Evolutionary conservation across 176 grass and related monocot species (phyloP), one percentile per base, ranked within the genome.

Genomic region (Alloteropsis semialata): DNA sequence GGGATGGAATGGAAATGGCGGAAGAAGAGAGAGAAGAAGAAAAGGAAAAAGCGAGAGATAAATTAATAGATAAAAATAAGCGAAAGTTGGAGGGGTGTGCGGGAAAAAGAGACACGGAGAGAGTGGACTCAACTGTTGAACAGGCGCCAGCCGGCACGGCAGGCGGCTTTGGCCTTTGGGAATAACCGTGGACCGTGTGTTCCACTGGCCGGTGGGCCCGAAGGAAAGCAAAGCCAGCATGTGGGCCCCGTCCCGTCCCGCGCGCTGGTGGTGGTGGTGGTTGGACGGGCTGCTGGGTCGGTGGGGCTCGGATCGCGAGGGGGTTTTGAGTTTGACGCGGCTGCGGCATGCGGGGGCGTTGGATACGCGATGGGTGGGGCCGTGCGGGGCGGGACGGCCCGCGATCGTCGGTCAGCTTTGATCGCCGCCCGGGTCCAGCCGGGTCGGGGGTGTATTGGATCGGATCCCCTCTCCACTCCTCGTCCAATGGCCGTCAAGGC

Each of bases 241-340:
- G 25, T 45, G 56, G 82, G 75, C 22, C 18, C 72, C 24, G 27
- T 11, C 1, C 1, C 49, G 49, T 58, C 55, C n/a, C 55, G 55
- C 55, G 55, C 55, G 55, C 55, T 58, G 55, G 55, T 42, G 39
- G 39, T 9, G 6, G 14, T 24, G 54, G 43, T 71, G n/a, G n/a
- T n/a, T n/a, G 42, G 25, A 18, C 42, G 68, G 24, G 34, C 63
- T 41, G 64, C 36, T n/a, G 64, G 64, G 64, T 48, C 42, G 34
- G 51, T 59, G 74, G 74, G 74, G 69, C 54, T 33, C 45, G 49
- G 65, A 81, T 81, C 78, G 17, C 64, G 63, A 80, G 28, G 46
- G 44, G 51, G 19, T 18, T 21, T n/a, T 8, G 32, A 8, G 10
- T 57, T 76, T 76, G 74, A 77, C 51, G 74, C 37, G n/a, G 8